Evolutionary conservation across 2,329 filamentous ascomycete species (phyloP).

Genomic region (Ophiostoma fasciatum): DNA sequence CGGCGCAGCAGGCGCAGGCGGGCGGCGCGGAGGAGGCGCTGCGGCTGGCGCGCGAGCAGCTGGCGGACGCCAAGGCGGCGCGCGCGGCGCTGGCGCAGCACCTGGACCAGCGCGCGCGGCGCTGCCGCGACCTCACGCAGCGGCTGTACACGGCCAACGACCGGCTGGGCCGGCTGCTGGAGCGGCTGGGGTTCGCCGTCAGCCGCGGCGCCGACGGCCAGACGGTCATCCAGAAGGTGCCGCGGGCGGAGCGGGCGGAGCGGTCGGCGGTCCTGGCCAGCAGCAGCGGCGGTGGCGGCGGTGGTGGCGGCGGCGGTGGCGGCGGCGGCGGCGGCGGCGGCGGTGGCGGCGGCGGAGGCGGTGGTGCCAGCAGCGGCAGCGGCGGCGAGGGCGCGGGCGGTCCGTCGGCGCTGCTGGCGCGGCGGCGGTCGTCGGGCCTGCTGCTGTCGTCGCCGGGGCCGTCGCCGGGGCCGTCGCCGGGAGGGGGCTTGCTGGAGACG

Average conservation of each 20-base stretch:
- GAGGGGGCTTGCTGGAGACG: too few relatives aligned
- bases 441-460: not conserved
- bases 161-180: constrained; percentile 66
- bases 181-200: constrained; percentile 74
- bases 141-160: constrained; percentile 73
- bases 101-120: constrained; percentile 54
- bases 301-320: constrained; percentile 19
- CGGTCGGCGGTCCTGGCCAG: constrained; percentile 41
- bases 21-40: constrained; percentile 66
- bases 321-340: not conserved
- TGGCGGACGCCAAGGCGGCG: constrained; percentile 37
- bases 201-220: constrained; percentile 55
- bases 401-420: too few relatives aligned
- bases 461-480: not conserved
- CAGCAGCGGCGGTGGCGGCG: constrained; percentile 10
- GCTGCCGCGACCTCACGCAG: constrained; percentile 72
- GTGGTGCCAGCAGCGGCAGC: not conserved
- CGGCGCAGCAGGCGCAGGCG: constrained; percentile 60
- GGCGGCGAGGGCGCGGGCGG: not conserved
- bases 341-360: not conserved
- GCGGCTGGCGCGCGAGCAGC: constrained; percentile 49
- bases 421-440: not conserved
- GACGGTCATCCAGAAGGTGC: constrained; percentile 62
- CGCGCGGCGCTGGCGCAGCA: constrained; percentile 37
- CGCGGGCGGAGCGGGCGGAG: constrained; percentile 45